These are phyloP conservation scores for Chlamydomonas incerta DNA, from an alignment of 139 green algal species.

Conservation along the genomic window DNA sequence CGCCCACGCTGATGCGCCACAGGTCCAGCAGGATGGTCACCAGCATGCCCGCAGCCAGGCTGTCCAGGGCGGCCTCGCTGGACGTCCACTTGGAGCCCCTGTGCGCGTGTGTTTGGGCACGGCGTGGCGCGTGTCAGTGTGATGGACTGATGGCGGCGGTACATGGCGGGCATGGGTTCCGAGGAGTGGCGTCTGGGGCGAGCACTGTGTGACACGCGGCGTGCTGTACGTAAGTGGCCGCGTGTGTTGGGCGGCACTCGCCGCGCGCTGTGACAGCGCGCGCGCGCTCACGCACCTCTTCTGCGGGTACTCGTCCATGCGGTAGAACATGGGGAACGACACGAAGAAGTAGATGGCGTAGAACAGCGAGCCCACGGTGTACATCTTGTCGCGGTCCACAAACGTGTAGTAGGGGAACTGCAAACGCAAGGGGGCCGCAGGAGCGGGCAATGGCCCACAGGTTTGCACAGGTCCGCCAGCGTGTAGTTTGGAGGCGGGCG, in stretches of 20 bases:
- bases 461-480: no score
- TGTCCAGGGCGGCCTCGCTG: constrained; percentile 45
- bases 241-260: no score
- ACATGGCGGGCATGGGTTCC: no score
- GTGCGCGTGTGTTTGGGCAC: no score
- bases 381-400: constrained; percentile 85
- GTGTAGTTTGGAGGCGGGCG: no score
- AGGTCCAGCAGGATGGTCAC: constrained; percentile 95
- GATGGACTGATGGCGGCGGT: no score
- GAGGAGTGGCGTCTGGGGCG: no score
- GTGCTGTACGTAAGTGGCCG: no score
- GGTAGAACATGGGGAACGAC: constrained; percentile 92
- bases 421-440: background rate
- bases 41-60: constrained; percentile 92
- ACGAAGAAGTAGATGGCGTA: constrained; percentile 99
- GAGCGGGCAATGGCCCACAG: no score
- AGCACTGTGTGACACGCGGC: no score
- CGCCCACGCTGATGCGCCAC: constrained; percentile 88
- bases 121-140: no score
- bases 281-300: background rate
- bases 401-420: constrained; percentile 98
- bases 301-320: constrained; percentile 80
- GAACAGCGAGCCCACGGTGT: constrained; percentile 94
- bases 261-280: no score
- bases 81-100: constrained; percentile 64